Evolutionary conservation across 345 rosid genomes (phyloP).

Genomic region (Cardamine chenopodiifolia): DNA sequence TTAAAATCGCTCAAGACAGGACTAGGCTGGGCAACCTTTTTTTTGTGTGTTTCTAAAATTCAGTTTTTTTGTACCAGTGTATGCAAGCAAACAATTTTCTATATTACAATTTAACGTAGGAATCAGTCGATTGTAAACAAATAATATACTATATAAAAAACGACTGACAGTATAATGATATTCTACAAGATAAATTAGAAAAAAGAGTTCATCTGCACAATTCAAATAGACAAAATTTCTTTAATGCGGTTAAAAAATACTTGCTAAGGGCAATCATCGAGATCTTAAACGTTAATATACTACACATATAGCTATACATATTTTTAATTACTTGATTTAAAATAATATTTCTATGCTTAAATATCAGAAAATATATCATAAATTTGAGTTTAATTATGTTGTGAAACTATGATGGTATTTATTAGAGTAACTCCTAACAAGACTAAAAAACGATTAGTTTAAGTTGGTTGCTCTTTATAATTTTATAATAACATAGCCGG

Average conservation of each 20-base stretch:
- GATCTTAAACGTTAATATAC: not conserved
- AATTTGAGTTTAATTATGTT: conserved; percentile 8
- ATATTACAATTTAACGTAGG: too few relatives aligned
- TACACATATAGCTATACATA: too few relatives aligned
- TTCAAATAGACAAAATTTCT: not conserved
- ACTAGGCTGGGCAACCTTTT: too few relatives aligned
- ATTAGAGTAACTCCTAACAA: not conserved
- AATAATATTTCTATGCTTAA: too few relatives aligned
- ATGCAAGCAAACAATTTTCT: too few relatives aligned
- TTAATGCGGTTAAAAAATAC: not conserved
- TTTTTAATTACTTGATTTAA: too few relatives aligned
- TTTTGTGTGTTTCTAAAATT: too few relatives aligned
- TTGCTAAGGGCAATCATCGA: not conserved
- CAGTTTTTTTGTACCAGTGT: too few relatives aligned
- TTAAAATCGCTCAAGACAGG: too few relatives aligned
- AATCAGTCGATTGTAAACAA: too few relatives aligned
- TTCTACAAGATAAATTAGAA: not conserved
- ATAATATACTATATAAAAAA: not conserved
- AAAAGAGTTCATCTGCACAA: not conserved
- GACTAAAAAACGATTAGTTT: not conserved
- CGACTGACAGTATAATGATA: not conserved
- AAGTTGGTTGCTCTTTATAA: conserved; percentile 7
- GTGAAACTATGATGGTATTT: conserved; percentile 10
- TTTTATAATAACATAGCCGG: too few relatives aligned
- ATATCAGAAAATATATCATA: not conserved